Conservation (phyloP, 2,329 filamentous ascomycete genomes). For the Microcyclosporella mali region DNA sequence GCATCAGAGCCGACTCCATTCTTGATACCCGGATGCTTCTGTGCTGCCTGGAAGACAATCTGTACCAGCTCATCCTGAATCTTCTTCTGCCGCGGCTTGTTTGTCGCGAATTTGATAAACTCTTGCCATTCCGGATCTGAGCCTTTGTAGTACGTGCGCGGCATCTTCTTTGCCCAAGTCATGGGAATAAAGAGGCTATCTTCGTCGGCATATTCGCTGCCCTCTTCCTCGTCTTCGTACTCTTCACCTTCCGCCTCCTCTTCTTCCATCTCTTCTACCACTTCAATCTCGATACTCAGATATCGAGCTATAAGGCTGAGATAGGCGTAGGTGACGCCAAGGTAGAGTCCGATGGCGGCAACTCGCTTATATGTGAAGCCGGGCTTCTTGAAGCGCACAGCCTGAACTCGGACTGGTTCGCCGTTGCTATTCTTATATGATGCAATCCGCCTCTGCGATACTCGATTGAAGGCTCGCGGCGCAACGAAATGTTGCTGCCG, state of each 20-base stretch:
- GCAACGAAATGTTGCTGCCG: slow-evolving; percentile 21
- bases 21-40: slow-evolving; percentile 28
- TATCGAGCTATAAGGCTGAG: slow-evolving; percentile 20
- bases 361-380: slow-evolving; percentile 31
- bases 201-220: slow-evolving; percentile 31
- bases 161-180: slow-evolving; percentile 39
- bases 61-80: slow-evolving; percentile 38
- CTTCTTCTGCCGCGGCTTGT: slow-evolving; percentile 35
- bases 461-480: slow-evolving; percentile 6
- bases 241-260: slow-evolving; percentile 12
- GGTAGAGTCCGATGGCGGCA: slow-evolving; percentile 21
- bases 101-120: slow-evolving; percentile 41
- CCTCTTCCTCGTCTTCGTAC: slow-evolving; percentile 27
- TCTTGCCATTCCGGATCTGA: slow-evolving; percentile 51
- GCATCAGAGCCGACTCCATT: slow-evolving; percentile 35
- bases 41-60: slow-evolving; percentile 28
- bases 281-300: slow-evolving; percentile 22
- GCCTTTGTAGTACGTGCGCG: slow-evolving; percentile 41
- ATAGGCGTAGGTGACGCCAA: slow-evolving; percentile 18
- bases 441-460: slow-evolving; percentile 7
- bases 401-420: slow-evolving; percentile 25
- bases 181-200: slow-evolving; percentile 45
- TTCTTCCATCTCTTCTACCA: slow-evolving; percentile 21
- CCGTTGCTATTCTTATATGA: slow-evolving; percentile 17
- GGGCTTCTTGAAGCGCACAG: slow-evolving; percentile 36